Evolutionary conservation across 2,329 filamentous ascomycete species (phyloP).

Genomic region (Cordyceps cicadae): DNA sequence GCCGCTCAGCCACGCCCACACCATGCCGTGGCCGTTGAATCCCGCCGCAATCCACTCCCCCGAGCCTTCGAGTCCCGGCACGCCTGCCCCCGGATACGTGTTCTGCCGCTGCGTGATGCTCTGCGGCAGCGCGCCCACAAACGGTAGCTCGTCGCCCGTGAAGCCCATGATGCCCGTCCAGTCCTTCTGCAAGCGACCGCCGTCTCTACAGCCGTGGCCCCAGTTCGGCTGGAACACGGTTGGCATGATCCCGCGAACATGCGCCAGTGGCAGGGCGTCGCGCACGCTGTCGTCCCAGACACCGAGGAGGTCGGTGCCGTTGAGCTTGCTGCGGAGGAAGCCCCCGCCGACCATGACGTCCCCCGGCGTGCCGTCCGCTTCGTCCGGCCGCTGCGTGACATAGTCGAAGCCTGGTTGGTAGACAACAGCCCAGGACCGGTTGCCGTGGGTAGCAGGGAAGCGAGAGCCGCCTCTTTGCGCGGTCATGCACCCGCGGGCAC

Average conservation of each 20-base stretch:
- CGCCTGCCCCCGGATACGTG: not conserved
- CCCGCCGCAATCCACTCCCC: slow-evolving; percentile 46
- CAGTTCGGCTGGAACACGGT: slow-evolving; percentile 32
- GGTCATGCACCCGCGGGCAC: slow-evolving; percentile 41
- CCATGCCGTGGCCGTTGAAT: slow-evolving; percentile 46
- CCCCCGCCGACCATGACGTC: slow-evolving; percentile 50
- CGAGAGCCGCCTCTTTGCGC: slow-evolving; percentile 34
- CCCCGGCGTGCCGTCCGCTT: slow-evolving; percentile 22
- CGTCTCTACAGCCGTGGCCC: slow-evolving; percentile 19
- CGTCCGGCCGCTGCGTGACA: slow-evolving; percentile 37
- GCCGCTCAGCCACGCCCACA: slow-evolving; percentile 44
- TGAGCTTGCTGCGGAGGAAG: slow-evolving; percentile 31
- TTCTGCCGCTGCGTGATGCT: slow-evolving; percentile 12
- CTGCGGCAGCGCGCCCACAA: slow-evolving; percentile 35
- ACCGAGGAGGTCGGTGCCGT: slow-evolving; percentile 39
- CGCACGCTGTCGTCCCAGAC: slow-evolving; percentile 36
- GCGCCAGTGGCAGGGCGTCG: slow-evolving; percentile 31
- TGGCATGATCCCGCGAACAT: slow-evolving; percentile 34
- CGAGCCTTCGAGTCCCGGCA: slow-evolving; percentile 7
- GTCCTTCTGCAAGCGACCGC: slow-evolving; percentile 24
- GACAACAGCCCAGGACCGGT: slow-evolving; percentile 43
- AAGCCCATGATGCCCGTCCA: slow-evolving; percentile 44
- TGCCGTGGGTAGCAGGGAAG: slow-evolving; percentile 25
- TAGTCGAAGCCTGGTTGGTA: slow-evolving; percentile 43
- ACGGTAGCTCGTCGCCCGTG: slow-evolving; percentile 40